Conservation (phyloP, 2,329 filamentous ascomycete genomes). For the Aurifilum marmelostoma region DNA sequence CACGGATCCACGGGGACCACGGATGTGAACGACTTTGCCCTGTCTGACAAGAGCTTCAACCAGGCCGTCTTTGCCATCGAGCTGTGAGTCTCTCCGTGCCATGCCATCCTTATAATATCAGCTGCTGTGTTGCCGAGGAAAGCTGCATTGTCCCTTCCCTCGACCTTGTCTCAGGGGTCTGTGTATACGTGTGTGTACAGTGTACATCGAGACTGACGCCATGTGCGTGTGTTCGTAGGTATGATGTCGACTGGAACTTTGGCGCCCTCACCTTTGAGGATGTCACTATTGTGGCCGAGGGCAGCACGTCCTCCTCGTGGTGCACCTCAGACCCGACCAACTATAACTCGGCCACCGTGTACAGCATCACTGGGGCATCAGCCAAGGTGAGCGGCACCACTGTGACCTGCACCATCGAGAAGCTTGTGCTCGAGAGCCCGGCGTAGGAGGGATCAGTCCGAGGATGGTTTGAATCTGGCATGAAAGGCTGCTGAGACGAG, state of each 20-base stretch:
- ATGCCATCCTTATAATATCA: no score
- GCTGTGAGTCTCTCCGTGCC: slow-evolving; percentile 34
- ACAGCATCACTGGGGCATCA: slow-evolving; percentile 40
- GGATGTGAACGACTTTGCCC: slow-evolving; percentile 40
- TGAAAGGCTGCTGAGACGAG: not conserved
- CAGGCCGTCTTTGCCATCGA: slow-evolving; percentile 47
- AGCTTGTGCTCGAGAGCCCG: slow-evolving; percentile 48
- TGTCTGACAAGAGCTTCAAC: slow-evolving; percentile 40
- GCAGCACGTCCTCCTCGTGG: slow-evolving; percentile 38
- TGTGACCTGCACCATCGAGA: slow-evolving; percentile 47
- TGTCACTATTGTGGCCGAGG: slow-evolving; percentile 50
- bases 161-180: not conserved
- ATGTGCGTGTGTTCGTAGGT: slow-evolving; percentile 28
- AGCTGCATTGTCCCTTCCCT: not conserved
- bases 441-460: slow-evolving; percentile 29
- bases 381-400: slow-evolving; percentile 40
- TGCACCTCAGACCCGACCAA: slow-evolving; percentile 42
- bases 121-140: no score
- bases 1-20: slow-evolving; percentile 37
- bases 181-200: not conserved
- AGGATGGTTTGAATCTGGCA: no score
- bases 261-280: slow-evolving; percentile 45
- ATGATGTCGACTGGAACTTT: slow-evolving; percentile 44
- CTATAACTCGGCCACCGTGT: slow-evolving; percentile 42
- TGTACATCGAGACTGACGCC: not conserved